These are phyloP conservation scores for Raphanus hybrid DNA, from an alignment of 441 rosid species.

Conservation along the genomic window DNA sequence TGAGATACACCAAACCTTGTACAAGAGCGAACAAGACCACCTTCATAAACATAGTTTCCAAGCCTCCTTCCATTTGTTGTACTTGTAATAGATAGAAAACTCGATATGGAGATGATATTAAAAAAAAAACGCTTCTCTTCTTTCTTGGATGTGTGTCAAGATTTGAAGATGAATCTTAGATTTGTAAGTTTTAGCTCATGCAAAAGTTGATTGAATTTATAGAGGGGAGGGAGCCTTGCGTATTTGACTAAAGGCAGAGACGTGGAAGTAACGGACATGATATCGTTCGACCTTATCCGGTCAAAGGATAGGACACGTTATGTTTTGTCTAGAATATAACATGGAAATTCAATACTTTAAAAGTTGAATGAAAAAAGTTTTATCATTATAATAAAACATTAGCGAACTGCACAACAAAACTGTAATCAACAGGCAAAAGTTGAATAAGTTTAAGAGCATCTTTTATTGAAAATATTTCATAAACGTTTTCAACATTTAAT, in stretches of 20 bases:
- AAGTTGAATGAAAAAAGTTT: too few relatives aligned
- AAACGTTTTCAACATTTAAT: too few relatives aligned
- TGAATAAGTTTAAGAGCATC: too few relatives aligned
- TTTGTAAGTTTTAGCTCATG: not conserved
- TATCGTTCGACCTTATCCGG: slow-evolving; percentile 26
- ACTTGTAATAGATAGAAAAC: not conserved
- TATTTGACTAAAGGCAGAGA: slow-evolving; percentile 37
- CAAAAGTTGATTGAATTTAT: not conserved
- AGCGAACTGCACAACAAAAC: too few relatives aligned
- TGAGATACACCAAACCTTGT: slow-evolving; percentile 41
- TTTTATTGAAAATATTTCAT: not conserved
- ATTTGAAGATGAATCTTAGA: slow-evolving; percentile 21
- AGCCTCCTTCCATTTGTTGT: slow-evolving; percentile 33
- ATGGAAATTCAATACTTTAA: too few relatives aligned
- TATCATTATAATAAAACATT: too few relatives aligned
- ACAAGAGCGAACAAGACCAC: slow-evolving; percentile 26
- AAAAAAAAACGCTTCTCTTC: not conserved
- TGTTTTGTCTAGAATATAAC: not conserved
- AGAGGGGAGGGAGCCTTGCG: slow-evolving; percentile 30
- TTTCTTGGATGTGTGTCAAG: slow-evolving; percentile 7
- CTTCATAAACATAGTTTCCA: slow-evolving; percentile 35
- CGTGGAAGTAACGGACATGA: slow-evolving; percentile 31
- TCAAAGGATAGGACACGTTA: slow-evolving; percentile 22
- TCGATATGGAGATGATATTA: slow-evolving; percentile 10
- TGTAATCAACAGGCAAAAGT: too few relatives aligned